These are phyloP conservation scores for Pigoraptor vietnamica DNA, from an alignment of 78 protist species.

Conservation along the genomic window DNA sequence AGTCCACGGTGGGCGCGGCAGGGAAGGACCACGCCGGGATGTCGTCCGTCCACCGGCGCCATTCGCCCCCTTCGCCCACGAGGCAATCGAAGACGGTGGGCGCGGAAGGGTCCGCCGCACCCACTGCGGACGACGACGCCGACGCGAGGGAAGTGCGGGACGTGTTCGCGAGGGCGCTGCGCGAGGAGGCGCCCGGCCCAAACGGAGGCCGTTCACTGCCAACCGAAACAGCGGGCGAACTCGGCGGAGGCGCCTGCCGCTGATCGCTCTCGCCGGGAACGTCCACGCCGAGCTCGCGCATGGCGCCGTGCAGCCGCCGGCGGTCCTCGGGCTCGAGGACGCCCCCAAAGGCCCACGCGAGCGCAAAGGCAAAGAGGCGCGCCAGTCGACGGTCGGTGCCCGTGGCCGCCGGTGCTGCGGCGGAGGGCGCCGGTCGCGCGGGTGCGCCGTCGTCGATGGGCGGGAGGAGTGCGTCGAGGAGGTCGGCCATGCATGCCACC, in stretches of 20 bases:
- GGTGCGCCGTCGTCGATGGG: not conserved
- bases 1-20: not conserved
- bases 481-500: not conserved
- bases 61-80: slow-evolving; percentile 43
- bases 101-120: not conserved
- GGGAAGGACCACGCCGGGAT: slow-evolving; percentile 45
- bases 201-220: too few relatives aligned
- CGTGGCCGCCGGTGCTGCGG: not conserved
- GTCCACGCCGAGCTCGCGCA: not conserved
- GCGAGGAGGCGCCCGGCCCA: not conserved
- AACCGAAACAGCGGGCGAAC: not conserved
- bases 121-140: not conserved
- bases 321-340: slow-evolving; percentile 70
- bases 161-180: not conserved
- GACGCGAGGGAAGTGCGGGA: not conserved
- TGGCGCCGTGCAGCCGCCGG: not conserved
- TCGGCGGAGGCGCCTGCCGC: too few relatives aligned
- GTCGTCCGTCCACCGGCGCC: slow-evolving; percentile 53
- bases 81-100: slow-evolving; percentile 65
- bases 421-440: not conserved
- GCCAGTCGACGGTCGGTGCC: slow-evolving; percentile 20
- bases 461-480: slow-evolving; percentile 38
- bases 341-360: slow-evolving; percentile 74
- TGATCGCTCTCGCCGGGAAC: not conserved
- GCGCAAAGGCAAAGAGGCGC: slow-evolving; percentile 44